A percentile compares a stretch with the other conserved stretches of the same genome.
Evolutionary conservation across 164 flowering plant genomes (phyloP).

Genomic region (Magnolia officinalis): DNA sequence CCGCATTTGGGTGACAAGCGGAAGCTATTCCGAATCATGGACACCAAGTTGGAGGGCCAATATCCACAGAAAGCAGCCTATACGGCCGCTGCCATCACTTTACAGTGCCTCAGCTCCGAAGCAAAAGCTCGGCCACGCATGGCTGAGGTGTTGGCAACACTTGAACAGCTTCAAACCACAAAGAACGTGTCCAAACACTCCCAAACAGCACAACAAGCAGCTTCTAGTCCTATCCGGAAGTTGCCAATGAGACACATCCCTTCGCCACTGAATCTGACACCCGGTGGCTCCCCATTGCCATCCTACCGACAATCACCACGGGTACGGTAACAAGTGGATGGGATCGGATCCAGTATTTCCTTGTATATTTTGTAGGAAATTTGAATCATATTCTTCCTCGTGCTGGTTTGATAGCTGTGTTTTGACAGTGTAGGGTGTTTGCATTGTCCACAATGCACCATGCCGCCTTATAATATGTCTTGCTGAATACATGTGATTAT

Average conservation of each 20-base stretch:
- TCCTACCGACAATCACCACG: constrained; percentile 13
- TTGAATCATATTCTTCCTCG: neutral
- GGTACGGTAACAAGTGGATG: neutral
- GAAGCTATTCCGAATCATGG: constrained; percentile 50
- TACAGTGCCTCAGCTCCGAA: constrained; percentile 52
- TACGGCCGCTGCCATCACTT: constrained; percentile 56
- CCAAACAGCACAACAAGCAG: constrained; percentile 21
- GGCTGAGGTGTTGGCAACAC: constrained; percentile 54
- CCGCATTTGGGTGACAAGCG: constrained; percentile 39
- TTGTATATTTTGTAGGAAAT: neutral
- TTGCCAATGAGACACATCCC: constrained; percentile 38
- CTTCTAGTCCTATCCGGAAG: constrained; percentile 15
- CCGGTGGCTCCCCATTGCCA: constrained; percentile 20
- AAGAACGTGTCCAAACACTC: constrained; percentile 31
- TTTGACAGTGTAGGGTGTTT: neutral
- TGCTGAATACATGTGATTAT: too few species aligned
- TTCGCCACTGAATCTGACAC: constrained; percentile 5
- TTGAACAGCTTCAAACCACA: constrained; percentile 54
- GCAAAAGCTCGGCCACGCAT: constrained; percentile 63
- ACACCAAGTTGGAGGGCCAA: constrained; percentile 53
- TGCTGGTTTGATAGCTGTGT: neutral
- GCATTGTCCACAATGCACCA: neutral
- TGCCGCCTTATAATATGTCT: neutral
- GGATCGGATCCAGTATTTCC: neutral
- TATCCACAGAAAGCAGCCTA: constrained; percentile 71